These are phyloP conservation scores for Nicotiana rustica DNA, from an alignment of 305 asterid species.

Conservation along the genomic window DNA sequence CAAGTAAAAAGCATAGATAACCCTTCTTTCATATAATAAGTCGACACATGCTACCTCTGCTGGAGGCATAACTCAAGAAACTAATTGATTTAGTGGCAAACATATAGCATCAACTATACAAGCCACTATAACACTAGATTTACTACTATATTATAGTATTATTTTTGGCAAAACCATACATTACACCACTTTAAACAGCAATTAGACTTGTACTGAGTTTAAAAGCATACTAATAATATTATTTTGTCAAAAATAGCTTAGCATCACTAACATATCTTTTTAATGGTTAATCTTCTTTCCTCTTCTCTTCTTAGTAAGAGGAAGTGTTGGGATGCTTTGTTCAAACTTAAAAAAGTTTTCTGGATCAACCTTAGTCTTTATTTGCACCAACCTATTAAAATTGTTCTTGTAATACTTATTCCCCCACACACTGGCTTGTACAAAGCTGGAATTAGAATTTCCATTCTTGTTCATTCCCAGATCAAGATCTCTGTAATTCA, in stretches of 20 bases:
- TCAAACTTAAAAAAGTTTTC: slow-evolving; percentile 40
- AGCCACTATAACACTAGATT: not conserved
- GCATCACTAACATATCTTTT: not conserved
- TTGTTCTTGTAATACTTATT: slow-evolving; percentile 39
- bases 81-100: too few species aligned
- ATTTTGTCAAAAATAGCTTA: not conserved
- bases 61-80: too few species aligned
- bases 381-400: slow-evolving; percentile 41
- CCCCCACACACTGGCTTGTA: slow-evolving; percentile 35
- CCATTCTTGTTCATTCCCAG: slow-evolving; percentile 32
- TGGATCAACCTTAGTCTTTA: slow-evolving; percentile 43
- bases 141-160: not conserved
- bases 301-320: slow-evolving; percentile 20
- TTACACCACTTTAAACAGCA: not conserved
- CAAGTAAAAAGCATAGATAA: too few species aligned
- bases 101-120: too few species aligned
- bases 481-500: slow-evolving; percentile 42
- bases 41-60: too few species aligned
- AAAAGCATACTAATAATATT: not conserved
- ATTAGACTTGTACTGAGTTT: not conserved
- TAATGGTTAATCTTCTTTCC: not conserved
- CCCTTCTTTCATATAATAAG: too few species aligned
- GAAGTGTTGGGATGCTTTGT: slow-evolving; percentile 44
- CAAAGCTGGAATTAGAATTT: not conserved
- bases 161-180: not conserved